Evolutionary conservation across 495 filamentous ascomycete genomes (phyloP).

Genomic region (Penicillium turbatum): DNA sequence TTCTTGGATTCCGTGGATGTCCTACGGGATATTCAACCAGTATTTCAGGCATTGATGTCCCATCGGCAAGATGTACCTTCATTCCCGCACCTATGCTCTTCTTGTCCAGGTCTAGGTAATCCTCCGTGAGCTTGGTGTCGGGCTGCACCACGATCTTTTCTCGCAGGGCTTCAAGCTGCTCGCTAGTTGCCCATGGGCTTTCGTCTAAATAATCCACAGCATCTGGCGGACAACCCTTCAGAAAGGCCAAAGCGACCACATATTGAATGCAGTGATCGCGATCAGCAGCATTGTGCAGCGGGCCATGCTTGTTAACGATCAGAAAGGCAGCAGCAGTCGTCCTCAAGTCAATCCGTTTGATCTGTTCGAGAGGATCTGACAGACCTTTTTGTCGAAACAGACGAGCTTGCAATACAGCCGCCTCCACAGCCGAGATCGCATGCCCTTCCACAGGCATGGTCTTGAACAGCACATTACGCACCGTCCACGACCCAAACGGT

Average conservation of each 20-base stretch:
- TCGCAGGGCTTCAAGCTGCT: constrained; percentile 25
- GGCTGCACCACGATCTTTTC: constrained; percentile 26
- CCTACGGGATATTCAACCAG: constrained; percentile 82
- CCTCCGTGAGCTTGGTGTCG: constrained; percentile 31
- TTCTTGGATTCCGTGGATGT: constrained; percentile 69
- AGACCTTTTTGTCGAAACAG: constrained; percentile 8
- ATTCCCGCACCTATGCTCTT: constrained; percentile 25
- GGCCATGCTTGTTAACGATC: constrained; percentile 41
- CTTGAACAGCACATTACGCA: constrained; percentile 41
- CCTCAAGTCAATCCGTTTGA: constrained; percentile 29
- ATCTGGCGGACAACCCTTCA: constrained; percentile 33
- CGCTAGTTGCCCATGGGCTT: constrained; percentile 29
- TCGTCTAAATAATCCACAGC: constrained; percentile 35
- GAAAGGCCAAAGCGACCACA: constrained; percentile 35
- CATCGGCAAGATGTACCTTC: constrained; percentile 22
- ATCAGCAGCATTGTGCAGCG: constrained; percentile 39
- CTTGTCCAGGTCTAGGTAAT: constrained; percentile 31
- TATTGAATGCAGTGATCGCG: constrained; percentile 47
- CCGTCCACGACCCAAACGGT: constrained; percentile 30
- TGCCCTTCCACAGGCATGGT: constrained; percentile 38
- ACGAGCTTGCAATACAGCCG: constrained; percentile 21
- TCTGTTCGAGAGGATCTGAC: constrained; percentile 13
- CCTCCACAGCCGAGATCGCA: constrained; percentile 36
- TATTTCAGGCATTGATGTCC: constrained; percentile 60
- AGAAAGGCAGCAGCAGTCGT: constrained; percentile 32